These are phyloP conservation scores for Aspergillus costaricaensis DNA, from an alignment of 2,329 filamentous ascomycete genomes.

Conservation along the genomic window DNA sequence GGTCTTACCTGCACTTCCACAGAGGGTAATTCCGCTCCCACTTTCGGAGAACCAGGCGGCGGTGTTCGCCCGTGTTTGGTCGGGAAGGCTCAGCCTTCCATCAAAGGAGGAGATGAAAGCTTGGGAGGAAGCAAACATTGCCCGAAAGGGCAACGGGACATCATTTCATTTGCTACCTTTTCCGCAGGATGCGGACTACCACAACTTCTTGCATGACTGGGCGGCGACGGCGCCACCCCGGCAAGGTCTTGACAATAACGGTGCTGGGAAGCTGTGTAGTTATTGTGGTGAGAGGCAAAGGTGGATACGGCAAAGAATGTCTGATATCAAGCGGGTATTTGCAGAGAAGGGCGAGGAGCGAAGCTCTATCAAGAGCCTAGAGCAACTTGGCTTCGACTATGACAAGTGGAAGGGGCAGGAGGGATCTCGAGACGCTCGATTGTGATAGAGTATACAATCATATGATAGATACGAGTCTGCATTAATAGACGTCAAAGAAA, in stretches of 20 bases:
- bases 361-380: conserved; percentile 61
- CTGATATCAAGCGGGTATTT: conserved; percentile 72
- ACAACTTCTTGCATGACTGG: conserved; percentile 49
- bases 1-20: conserved; percentile 72
- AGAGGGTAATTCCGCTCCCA: conserved; percentile 87
- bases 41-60: conserved; percentile 77
- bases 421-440: background rate
- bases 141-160: conserved; percentile 49
- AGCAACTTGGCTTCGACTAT: conserved; percentile 72
- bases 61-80: conserved; percentile 74
- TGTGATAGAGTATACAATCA: background rate
- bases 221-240: conserved; percentile 37
- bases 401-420: conserved; percentile 37
- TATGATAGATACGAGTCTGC: too few species aligned
- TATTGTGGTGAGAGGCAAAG: conserved; percentile 70
- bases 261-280: conserved; percentile 66
- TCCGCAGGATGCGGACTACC: conserved; percentile 48
- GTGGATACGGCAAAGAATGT: conserved; percentile 71
- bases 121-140: conserved; percentile 61
- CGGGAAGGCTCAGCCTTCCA: conserved; percentile 69
- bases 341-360: conserved; percentile 62
- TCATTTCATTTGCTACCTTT: conserved; percentile 59
- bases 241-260: conserved; percentile 45
- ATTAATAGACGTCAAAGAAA: too few species aligned
- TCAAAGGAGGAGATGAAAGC: conserved; percentile 62